Percentiles rank a stretch among this genome's conserved stretches.
These are phyloP conservation scores for Leucoagaricus sp. DNA, from an alignment of 1,284 basidiomycete genomes.

Conservation along the genomic window DNA sequence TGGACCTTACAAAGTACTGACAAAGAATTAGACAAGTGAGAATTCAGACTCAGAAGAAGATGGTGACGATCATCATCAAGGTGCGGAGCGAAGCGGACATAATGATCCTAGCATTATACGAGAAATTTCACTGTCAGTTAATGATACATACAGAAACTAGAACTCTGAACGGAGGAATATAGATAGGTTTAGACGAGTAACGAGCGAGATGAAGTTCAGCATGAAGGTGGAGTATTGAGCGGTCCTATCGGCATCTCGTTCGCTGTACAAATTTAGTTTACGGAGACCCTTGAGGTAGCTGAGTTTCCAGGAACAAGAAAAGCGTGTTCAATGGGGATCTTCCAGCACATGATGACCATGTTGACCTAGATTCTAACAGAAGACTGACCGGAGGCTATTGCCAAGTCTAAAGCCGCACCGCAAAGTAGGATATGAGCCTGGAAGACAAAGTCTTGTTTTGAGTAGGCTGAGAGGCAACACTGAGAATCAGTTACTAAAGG, in stretches of 20 bases:
- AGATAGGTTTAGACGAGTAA: neutral
- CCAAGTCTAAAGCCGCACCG: neutral
- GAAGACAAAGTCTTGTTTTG: neutral
- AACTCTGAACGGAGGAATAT: neutral
- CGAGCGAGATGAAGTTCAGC: neutral
- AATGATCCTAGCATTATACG: neutral
- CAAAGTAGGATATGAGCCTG: neutral
- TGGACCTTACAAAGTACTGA: neutral
- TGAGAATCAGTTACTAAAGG: slow-evolving; percentile 12
- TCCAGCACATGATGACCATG: slow-evolving; percentile 7
- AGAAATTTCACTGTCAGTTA: neutral
- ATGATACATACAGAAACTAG: neutral
- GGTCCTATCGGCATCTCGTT: neutral
- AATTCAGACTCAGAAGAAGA: neutral
- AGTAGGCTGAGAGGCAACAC: neutral
- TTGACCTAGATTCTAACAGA: neutral
- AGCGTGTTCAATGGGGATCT: neutral
- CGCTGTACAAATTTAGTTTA: neutral
- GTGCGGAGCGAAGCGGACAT: neutral
- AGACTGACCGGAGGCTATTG: neutral
- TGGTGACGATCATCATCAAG: neutral
- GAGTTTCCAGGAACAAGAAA: neutral
- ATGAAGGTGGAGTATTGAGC: neutral
- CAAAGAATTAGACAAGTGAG: neutral
- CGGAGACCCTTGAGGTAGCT: neutral